Evolutionary conservation across 306 rosid species (phyloP).

Genomic region (Nissolia schottii): DNA sequence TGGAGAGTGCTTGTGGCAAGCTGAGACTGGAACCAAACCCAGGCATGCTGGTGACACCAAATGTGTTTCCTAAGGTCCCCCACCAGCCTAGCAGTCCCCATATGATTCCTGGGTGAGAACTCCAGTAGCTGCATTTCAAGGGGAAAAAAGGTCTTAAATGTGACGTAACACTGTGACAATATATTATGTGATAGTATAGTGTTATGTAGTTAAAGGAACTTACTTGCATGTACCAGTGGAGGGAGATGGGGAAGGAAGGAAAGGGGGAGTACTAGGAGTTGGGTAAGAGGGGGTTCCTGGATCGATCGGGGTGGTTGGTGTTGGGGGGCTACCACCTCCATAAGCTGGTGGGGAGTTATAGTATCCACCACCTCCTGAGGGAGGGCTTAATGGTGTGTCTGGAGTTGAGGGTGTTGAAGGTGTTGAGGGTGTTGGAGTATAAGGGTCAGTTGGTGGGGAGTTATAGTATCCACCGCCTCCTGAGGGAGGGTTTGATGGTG

Average conservation of each 20-base stretch:
- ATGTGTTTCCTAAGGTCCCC: slow-evolving; percentile 73
- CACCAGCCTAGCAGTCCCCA: slow-evolving; percentile 97
- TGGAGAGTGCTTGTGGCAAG: slow-evolving; percentile 75
- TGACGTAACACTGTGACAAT: neutral
- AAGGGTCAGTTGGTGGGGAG: neutral
- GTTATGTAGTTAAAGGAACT: slow-evolving; percentile 37
- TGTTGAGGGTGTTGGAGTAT: slow-evolving; percentile 39
- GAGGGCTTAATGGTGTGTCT: neutral
- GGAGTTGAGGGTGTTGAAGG: slow-evolving; percentile 9
- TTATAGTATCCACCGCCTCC: slow-evolving; percentile 14
- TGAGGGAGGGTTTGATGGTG: neutral
- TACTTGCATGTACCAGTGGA: slow-evolving; percentile 88
- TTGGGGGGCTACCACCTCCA: slow-evolving; percentile 43
- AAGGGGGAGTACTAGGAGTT: slow-evolving; percentile 65
- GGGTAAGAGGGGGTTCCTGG: slow-evolving; percentile 45
- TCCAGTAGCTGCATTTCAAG: slow-evolving; percentile 74
- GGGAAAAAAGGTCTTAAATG: neutral
- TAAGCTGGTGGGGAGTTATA: slow-evolving; percentile 48
- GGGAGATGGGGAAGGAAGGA: slow-evolving; percentile 69
- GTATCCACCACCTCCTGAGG: slow-evolving; percentile 35
- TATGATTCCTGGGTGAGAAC: slow-evolving; percentile 68
- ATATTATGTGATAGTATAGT: slow-evolving; percentile 3
- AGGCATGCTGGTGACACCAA: slow-evolving; percentile 51
- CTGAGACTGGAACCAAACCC: slow-evolving; percentile 49
- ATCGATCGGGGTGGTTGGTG: slow-evolving; percentile 51